These are phyloP conservation scores for Fraxinus platypoda DNA, from an alignment of 305 asterid genomes.

Conservation along the genomic window DNA sequence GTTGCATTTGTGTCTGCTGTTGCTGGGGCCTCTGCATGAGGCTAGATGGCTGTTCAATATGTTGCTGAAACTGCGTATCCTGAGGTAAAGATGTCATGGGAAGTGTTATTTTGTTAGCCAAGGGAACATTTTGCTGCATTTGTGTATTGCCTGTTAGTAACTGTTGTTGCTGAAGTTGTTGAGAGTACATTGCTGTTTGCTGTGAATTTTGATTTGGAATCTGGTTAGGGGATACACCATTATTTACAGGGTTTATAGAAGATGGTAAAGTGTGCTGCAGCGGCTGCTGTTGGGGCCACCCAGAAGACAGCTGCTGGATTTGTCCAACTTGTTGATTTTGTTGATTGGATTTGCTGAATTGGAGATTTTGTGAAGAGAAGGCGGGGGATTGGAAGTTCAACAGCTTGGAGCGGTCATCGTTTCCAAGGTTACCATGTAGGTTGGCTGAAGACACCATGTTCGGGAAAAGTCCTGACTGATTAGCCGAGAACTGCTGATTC, in stretches of 20 bases:
- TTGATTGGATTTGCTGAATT: constrained; percentile 49
- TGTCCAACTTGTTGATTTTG: constrained; percentile 51
- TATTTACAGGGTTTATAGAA: constrained; percentile 32
- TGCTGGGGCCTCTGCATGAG: constrained; percentile 61
- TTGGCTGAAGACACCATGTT: constrained; percentile 37
- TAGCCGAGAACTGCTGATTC: constrained; percentile 49
- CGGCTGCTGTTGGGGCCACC: constrained; percentile 61
- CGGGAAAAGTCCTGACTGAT: constrained; percentile 52
- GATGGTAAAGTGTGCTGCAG: constrained; percentile 52
- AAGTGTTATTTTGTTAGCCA: constrained; percentile 35
- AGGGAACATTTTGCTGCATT: constrained; percentile 39
- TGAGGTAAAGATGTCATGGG: constrained; percentile 52
- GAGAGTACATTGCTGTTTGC: constrained; percentile 47
- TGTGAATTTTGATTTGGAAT: constrained; percentile 45
- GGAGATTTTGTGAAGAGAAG: constrained; percentile 50
- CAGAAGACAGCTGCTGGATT: constrained; percentile 45
- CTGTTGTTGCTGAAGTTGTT: constrained; percentile 68
- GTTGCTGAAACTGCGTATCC: constrained; percentile 63
- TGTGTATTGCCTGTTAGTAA: constrained; percentile 37
- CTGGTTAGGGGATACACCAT: constrained; percentile 39
- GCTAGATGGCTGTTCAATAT: constrained; percentile 46
- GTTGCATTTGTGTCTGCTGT: constrained; percentile 55
- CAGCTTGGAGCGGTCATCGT: constrained; percentile 66
- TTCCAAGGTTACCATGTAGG: constrained; percentile 37
- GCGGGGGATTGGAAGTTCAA: constrained; percentile 75